phyloP scores from a whole-genome alignment of 2,329 filamentous ascomycete genomes.

The Fusarium mexicanum region DNA sequence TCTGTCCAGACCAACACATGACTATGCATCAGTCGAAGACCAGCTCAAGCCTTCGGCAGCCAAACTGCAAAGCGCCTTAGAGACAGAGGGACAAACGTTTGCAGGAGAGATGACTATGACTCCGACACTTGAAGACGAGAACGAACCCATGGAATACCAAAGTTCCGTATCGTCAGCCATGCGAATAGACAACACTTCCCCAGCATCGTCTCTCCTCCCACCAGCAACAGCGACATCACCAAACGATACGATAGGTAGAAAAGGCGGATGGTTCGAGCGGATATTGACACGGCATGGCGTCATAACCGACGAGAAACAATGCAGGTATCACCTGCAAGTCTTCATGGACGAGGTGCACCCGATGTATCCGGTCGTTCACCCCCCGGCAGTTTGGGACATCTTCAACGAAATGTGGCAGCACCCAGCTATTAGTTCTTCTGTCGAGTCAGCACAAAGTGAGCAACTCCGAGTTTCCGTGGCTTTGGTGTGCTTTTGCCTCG shows the following conservation, averaged over 20 bases:
- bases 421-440: slow-evolving; percentile 5
- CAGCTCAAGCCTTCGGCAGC: slow-evolving; percentile 1
- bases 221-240: neutral
- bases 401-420: slow-evolving; percentile 33
- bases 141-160: neutral
- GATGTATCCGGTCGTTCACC: slow-evolving; percentile 24
- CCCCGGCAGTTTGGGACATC: slow-evolving; percentile 21
- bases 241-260: neutral
- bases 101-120: slow-evolving; percentile 30
- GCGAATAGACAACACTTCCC: neutral
- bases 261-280: slow-evolving; percentile 17
- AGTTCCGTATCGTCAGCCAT: neutral
- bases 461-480: slow-evolving; percentile 22
- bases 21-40: slow-evolving; percentile 1
- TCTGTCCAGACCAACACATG: neutral
- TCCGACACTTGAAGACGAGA: slow-evolving; percentile 18
- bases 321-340: slow-evolving; percentile 16
- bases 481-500: slow-evolving; percentile 30
- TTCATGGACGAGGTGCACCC: slow-evolving; percentile 29
- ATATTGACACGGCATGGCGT: slow-evolving; percentile 18
- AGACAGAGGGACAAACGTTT: slow-evolving; percentile 31
- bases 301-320: slow-evolving; percentile 18
- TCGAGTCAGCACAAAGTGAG: slow-evolving; percentile 7
- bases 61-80: slow-evolving; percentile 18
- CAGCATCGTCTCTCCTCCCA: neutral